phyloP scores from a whole-genome alignment of 805 yeast genomes.

The Candida vaughaniae region DNA sequence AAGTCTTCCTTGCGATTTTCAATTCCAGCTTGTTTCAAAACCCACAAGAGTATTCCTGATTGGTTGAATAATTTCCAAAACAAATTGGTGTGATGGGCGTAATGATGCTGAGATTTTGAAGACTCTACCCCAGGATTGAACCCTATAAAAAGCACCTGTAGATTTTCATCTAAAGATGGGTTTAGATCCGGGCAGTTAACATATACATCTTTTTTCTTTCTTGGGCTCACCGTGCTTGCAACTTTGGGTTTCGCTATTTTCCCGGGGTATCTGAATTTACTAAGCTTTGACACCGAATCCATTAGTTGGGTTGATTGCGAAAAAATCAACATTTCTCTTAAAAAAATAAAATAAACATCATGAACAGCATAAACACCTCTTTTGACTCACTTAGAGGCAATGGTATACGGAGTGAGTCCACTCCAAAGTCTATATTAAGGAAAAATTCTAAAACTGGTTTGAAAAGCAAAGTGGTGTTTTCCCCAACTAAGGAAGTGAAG shows the following conservation, averaged over 20 bases:
- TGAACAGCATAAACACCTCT: conserved; percentile 3
- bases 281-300: conserved; percentile 2
- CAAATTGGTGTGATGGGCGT: conserved; percentile 66
- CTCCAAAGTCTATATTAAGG: conserved; percentile 15
- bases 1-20: conserved; percentile 4
- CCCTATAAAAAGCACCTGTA: conserved; percentile 58
- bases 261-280: conserved; percentile 1
- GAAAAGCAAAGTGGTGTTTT: conserved; percentile 26
- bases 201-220: neutral
- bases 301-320: neutral
- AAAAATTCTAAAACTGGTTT: conserved; percentile 2
- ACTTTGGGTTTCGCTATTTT: conserved; percentile 1
- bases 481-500: conserved; percentile 32
- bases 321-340: conserved; percentile 1
- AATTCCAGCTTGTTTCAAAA: conserved; percentile 6
- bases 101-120: conserved; percentile 61
- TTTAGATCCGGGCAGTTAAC: conserved; percentile 4
- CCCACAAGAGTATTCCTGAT: conserved; percentile 41
- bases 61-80: conserved; percentile 67
- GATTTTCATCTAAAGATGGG: conserved; percentile 28
- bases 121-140: conserved; percentile 72
- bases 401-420: conserved; percentile 14
- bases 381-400: neutral
- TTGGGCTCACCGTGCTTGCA: neutral
- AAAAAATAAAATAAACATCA: conserved; percentile 2